phyloP scores from a whole-genome alignment of 495 filamentous ascomycete genomes.

The Aspergillus homomorphus region DNA sequence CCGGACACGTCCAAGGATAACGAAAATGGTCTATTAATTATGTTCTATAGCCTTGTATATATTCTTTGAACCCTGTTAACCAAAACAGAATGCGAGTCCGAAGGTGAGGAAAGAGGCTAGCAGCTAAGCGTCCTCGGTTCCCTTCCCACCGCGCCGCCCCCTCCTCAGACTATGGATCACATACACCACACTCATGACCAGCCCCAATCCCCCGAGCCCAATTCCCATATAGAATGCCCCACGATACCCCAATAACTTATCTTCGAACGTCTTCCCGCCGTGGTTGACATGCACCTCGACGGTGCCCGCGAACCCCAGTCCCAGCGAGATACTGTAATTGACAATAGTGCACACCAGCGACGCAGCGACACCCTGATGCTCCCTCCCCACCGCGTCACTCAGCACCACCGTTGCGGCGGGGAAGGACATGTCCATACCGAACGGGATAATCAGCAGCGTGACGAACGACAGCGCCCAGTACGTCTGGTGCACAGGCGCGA shows the following conservation, averaged over 20 bases:
- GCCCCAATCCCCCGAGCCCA: slow-evolving; percentile 32
- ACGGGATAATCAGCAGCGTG: slow-evolving; percentile 44
- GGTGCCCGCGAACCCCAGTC: slow-evolving; percentile 63
- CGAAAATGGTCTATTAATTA: too few species aligned
- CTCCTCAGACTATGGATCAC: slow-evolving; percentile 5
- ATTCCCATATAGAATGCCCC: slow-evolving; percentile 37
- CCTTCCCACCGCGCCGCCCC: not conserved
- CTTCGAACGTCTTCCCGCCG: slow-evolving; percentile 25
- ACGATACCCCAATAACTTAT: slow-evolving; percentile 36
- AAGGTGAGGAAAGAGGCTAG: too few species aligned
- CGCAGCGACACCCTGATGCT: slow-evolving; percentile 51
- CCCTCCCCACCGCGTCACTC: slow-evolving; percentile 29
- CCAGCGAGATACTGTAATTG: slow-evolving; percentile 66
- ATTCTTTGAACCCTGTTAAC: too few species aligned
- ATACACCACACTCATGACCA: slow-evolving; percentile 15
- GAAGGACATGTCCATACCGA: slow-evolving; percentile 52
- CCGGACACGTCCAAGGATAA: too few species aligned
- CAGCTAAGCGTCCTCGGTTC: not conserved
- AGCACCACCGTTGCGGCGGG: slow-evolving; percentile 37
- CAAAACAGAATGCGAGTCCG: too few species aligned
- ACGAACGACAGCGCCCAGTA: slow-evolving; percentile 50
- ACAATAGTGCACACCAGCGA: slow-evolving; percentile 62
- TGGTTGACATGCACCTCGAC: slow-evolving; percentile 54
- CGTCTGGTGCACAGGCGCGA: slow-evolving; percentile 35
- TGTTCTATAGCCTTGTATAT: too few species aligned